phyloP scores from a whole-genome alignment of 768 basidiomycete genomes.

The Phanerochaete sordida region DNA sequence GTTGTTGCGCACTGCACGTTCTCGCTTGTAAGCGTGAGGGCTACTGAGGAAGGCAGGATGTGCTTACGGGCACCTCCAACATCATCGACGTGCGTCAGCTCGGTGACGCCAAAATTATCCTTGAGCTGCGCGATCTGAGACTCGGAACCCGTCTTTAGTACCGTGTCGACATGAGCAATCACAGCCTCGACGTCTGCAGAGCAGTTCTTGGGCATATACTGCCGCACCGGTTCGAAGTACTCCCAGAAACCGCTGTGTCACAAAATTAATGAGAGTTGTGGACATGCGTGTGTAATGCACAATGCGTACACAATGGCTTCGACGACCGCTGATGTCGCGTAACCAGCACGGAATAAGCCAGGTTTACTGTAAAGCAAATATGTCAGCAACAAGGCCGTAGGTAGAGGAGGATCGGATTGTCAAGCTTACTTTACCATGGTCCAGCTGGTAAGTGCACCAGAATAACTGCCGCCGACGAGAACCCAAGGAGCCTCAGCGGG shows the following conservation, averaged over 20 bases:
- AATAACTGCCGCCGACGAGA: conserved; percentile 36
- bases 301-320: conserved; percentile 38
- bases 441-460: conserved; percentile 47
- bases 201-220: conserved; percentile 65
- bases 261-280: neutral
- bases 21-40: no score
- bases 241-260: conserved; percentile 47
- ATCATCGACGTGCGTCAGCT: conserved; percentile 57
- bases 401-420: neutral
- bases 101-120: conserved; percentile 50
- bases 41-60: no score
- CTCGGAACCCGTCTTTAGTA: conserved; percentile 40
- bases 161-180: conserved; percentile 52
- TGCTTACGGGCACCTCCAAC: conserved; percentile 48
- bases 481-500: conserved; percentile 43
- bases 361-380: conserved; percentile 40
- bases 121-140: conserved; percentile 49
- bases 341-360: conserved; percentile 53
- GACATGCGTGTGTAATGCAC: neutral
- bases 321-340: conserved; percentile 59
- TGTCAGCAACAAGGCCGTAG: neutral
- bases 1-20: conserved; percentile 30
- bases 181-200: conserved; percentile 64
- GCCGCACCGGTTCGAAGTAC: conserved; percentile 65
- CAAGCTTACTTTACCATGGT: conserved; percentile 57